These are phyloP conservation scores for Ajuga chamaepitys DNA, from an alignment of 257 asterid genomes.

Conservation along the genomic window DNA sequence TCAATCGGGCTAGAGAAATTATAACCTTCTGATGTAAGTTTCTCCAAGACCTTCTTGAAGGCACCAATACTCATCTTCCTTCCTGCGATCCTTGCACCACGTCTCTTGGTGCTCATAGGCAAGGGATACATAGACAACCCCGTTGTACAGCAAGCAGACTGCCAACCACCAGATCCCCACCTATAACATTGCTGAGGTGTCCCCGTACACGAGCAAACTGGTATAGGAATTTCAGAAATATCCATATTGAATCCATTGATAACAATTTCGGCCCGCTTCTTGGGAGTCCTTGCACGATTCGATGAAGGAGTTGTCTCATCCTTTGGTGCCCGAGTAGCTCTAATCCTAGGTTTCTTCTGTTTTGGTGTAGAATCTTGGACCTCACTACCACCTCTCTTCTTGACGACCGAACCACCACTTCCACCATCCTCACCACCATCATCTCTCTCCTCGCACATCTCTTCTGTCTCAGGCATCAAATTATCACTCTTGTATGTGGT, in stretches of 20 bases:
- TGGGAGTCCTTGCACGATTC: constrained; percentile 62
- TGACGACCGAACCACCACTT: constrained; percentile 17
- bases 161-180: constrained; percentile 99
- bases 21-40: constrained; percentile 65
- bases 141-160: constrained; percentile 85
- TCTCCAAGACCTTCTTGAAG: constrained; percentile 78
- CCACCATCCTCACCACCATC: constrained; percentile 9
- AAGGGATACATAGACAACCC: constrained; percentile 61
- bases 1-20: constrained; percentile 68
- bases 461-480: constrained; percentile 28
- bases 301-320: constrained; percentile 32
- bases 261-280: constrained; percentile 61
- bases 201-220: constrained; percentile 85
- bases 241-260: constrained; percentile 73
- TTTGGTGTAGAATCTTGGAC: constrained; percentile 38
- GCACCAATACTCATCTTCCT: constrained; percentile 95
- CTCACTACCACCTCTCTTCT: constrained; percentile 48
- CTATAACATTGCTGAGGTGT: constrained; percentile 74
- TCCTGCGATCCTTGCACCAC: constrained; percentile 85
- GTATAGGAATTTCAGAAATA: constrained; percentile 63
- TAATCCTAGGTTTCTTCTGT: constrained; percentile 56
- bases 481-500: constrained; percentile 28
- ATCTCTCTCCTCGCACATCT: constrained; percentile 39
- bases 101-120: constrained; percentile 78
- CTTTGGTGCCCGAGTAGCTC: constrained; percentile 33